Percentiles rank a stretch among this genome's conserved stretches.
These are phyloP conservation scores for Lasiodiplodia sp. DNA, from an alignment of 2,329 filamentous ascomycete species.

Conservation along the genomic window DNA sequence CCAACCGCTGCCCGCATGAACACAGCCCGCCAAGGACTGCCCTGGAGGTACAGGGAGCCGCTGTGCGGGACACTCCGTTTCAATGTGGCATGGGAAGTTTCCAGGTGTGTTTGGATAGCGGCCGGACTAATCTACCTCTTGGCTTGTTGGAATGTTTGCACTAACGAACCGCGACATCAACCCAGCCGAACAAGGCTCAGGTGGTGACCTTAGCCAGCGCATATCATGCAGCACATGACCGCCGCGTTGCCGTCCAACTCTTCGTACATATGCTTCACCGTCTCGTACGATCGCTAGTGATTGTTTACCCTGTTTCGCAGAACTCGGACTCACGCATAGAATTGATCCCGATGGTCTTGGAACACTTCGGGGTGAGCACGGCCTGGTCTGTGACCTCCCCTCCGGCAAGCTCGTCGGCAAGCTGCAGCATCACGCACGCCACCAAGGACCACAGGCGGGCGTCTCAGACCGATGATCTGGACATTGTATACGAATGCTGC, in stretches of 20 bases:
- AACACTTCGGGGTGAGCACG: background rate
- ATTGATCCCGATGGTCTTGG: background rate
- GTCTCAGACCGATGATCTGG: background rate
- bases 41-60: background rate
- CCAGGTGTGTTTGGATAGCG: background rate
- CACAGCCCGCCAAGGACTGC: background rate
- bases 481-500: background rate
- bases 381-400: background rate
- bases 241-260: background rate
- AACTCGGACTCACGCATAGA: background rate
- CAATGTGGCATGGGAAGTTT: background rate
- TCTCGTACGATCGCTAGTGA: background rate
- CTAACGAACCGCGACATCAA: background rate
- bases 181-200: background rate
- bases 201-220: background rate
- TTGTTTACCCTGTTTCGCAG: background rate
- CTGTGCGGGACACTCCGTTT: background rate
- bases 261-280: background rate
- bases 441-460: slow-evolving; percentile 2
- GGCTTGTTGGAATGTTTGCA: background rate
- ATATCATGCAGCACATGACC: background rate
- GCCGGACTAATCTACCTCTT: background rate
- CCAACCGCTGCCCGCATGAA: slow-evolving; percentile 9
- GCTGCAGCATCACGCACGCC: background rate
- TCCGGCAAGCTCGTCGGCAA: background rate